These are phyloP conservation scores for Claviceps sp. DNA, from an alignment of 2,329 filamentous ascomycete species.

Conservation along the genomic window DNA sequence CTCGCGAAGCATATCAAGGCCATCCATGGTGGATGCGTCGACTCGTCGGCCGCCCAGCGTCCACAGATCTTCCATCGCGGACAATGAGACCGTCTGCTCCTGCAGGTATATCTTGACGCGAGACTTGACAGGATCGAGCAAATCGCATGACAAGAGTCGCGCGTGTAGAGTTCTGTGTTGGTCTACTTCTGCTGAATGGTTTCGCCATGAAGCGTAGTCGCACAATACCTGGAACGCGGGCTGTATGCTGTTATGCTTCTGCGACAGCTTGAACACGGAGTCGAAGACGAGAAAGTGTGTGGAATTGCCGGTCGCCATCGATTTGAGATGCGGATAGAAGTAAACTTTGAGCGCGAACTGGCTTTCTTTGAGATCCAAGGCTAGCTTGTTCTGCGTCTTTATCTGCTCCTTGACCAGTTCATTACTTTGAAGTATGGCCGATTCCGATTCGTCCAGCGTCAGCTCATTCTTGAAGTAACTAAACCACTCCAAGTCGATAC, in stretches of 20 bases:
- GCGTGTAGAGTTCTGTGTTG: not conserved
- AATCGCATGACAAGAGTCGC: constrained; percentile 1
- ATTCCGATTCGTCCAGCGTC: not conserved
- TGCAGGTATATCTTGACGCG: constrained; percentile 1
- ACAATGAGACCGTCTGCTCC: not conserved
- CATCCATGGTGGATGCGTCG: not conserved
- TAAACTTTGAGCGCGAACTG: not conserved
- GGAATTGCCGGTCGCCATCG: not conserved
- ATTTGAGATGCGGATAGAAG: not conserved
- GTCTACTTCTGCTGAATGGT: not conserved
- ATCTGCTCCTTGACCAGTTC: not conserved
- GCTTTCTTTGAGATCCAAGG: not conserved
- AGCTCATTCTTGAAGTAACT: not conserved
- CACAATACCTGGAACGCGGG: not conserved
- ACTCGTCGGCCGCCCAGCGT: not conserved
- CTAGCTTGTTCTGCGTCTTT: not conserved
- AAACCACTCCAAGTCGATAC: not conserved
- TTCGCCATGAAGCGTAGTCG: not conserved
- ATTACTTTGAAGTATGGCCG: not conserved
- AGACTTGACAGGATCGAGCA: not conserved
- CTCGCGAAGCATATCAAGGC: not conserved
- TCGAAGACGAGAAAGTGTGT: constrained; percentile 1
- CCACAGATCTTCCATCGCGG: constrained; percentile 2
- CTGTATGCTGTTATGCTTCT: not conserved
- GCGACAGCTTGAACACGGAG: not conserved